Evolutionary conservation across 768 basidiomycete species (phyloP), one percentile per base, ranked within the genome.

Genomic region (Leccinum variicolor): DNA sequence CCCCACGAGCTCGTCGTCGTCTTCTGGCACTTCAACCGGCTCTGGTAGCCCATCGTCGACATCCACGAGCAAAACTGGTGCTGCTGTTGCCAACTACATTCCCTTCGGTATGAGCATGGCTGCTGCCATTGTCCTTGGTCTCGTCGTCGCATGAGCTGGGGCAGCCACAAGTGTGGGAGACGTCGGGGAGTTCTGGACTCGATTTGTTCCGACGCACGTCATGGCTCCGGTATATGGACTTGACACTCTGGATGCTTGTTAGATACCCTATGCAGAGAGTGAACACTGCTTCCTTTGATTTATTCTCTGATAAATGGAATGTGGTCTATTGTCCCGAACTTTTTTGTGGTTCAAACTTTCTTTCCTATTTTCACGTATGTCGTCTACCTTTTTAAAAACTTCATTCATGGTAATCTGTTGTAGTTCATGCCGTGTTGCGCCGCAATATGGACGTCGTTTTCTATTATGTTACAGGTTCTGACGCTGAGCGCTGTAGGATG

Each of bases 1-100:
- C 64, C 84, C 85, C 10, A 49, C 70, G 4, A 56, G 81, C 19
- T 64, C 72, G 19, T 62, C 72, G 19, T 62, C 66, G 11, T 57
- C 72, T 17, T 25, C 23, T 34, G 71, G 58, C n/a, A 60, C 70
- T 6, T 33, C 68, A 17, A 62, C 73, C 7, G 53, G 68, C 33
- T 52, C 67, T 23, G 58, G 60, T 1, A 53, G 55, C 5, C 39
- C 64, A 0, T 13, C 65, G n/a, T 62, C 66, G 54, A 68, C 65
- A 1, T 62, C 66, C 1, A 0, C 33, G 15, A 50, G 45, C 33
- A 64, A 55, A 46, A 55, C 50, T 3, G 56, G 66, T 0, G 68
- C 53, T 15, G 57, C 56, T 10, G 10, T 53, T 11, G 51, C 52
- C 28, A 63, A 68, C 39, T 70, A 72, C 28, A 45, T 67, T 7